Base-by-base conservation (phyloP, 495 filamentous ascomycete species). In the Penicillium canescens region DNA sequence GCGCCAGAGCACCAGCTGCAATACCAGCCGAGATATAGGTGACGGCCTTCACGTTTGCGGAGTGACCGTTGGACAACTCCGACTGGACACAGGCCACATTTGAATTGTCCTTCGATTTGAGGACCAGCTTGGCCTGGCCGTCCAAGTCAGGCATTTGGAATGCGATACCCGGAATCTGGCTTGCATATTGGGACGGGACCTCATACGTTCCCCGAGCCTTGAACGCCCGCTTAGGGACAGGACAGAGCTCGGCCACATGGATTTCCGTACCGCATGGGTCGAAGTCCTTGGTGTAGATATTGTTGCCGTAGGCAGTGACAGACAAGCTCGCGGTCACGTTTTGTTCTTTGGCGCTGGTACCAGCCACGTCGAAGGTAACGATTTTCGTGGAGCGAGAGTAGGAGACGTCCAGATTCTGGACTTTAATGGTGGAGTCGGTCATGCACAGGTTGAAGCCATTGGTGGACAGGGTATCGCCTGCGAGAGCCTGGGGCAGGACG, bases 121-220 rank as follows among this genome's bases (percentile, higher is more conserved):
- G 77, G 56, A 91, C 72, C 52, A 98, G 68, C 37, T 86, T 92
- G 34, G 90, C 94, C 69, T 89, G 74, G 33, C 93, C 92, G 41
- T 92, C 91, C 48, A 98, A 83, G 72, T 98, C 91, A 21, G 94
- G 94, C 34, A 98, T 78, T 49, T 82, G 81, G 71, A 98, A 98
- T 4, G 94, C 94, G 57, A 98, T 96, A 0, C 85, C 79, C 8
- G 94, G 94, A 48, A 98, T 93, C 66, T 88, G 68, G 51, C 75
- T 80, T 14, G 87, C 86, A 65, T 85, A 91, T 37, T 82, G 61
- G 0, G 77, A 56, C 4, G 94, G 90, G 23, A 98, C 88, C 10
- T 63, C 53, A 63, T 92, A 84, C 1, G 64, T 66, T 8, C 92
- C 93, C 24, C 69, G 72, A 3, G 94, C 91, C 12, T 83, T 68